Evolutionary conservation across 371 early-diverging fungal genomes (phyloP), one percentile per base, ranked within the genome.

Genomic region (Dinochytrium kinnereticum): DNA sequence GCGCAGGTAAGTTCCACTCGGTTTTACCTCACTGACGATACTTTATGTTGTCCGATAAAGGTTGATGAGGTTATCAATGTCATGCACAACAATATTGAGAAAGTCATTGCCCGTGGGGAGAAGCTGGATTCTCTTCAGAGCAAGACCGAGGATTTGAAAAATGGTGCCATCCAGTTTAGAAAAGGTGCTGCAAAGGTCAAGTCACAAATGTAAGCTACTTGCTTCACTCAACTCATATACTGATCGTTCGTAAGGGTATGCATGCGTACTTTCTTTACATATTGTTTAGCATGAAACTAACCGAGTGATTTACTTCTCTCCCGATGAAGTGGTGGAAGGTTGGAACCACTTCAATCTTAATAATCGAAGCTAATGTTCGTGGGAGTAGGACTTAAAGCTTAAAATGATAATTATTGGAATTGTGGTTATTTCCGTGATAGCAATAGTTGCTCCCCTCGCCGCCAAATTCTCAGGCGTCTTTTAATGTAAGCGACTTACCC

Each of bases 301-400:
- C n/a, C n/a, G n/a, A n/a, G n/a, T n/a, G n/a, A n/a, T n/a, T n/a
- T n/a, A n/a, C n/a, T n/a, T n/a, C n/a, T n/a, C n/a, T n/a, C n/a
- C n/a, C n/a, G n/a, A n/a, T n/a, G n/a, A n/a, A n/a, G n/a, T n/a
- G n/a, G n/a, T n/a, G n/a, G n/a, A n/a, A n/a, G n/a, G n/a, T n/a
- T n/a, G n/a, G n/a, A n/a, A n/a, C n/a, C n/a, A n/a, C n/a, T 15
- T 59, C 24, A 38, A 2, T 1, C 31, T 70, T 57, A 19, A 0
- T 1, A 30, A 13, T 17, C 39, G 24, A 51, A n/a, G 39, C 37
- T 39, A 24, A 26, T 55, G 55, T 31, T 44, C n/a, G 49, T 94
- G 94, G 94, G 94, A 93, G 94, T 94, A 94, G 80, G 93, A 97
- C 79, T 87, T 95, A 86, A 97, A 95, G 85, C 89, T 95, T 85